Percentiles rank a stretch among this genome's conserved stretches.
These are phyloP conservation scores for Podosphaera leucotricha DNA, from an alignment of 2,329 filamentous ascomycete species.

Conservation along the genomic window DNA sequence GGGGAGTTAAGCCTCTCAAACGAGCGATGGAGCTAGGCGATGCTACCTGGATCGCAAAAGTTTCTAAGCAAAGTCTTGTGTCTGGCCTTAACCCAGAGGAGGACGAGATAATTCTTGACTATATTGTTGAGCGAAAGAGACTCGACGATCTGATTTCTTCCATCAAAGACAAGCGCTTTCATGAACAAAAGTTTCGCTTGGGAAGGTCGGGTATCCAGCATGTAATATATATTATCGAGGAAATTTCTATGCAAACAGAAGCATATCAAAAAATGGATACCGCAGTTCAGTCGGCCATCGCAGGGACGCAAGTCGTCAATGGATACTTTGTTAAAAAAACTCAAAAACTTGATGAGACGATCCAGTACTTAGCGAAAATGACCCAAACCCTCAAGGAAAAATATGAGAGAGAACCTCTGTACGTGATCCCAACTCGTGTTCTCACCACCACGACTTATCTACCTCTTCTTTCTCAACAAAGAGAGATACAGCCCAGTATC, in stretches of 20 bases:
- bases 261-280: constrained; percentile 35
- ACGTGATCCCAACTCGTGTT: constrained; percentile 41
- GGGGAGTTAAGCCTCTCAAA: constrained; percentile 40
- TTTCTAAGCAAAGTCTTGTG: constrained; percentile 33
- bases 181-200: constrained; percentile 65
- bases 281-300: constrained; percentile 47
- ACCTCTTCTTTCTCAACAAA: constrained; percentile 34
- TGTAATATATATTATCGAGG: constrained; percentile 58
- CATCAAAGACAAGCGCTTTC: constrained; percentile 63
- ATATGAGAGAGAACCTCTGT: constrained; percentile 34
- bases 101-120: constrained; percentile 52
- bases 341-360: constrained; percentile 51
- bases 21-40: constrained; percentile 51
- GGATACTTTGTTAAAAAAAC: constrained; percentile 62
- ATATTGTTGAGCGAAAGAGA: constrained; percentile 60
- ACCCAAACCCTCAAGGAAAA: constrained; percentile 40
- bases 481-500: constrained; percentile 23
- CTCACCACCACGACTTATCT: constrained; percentile 43
- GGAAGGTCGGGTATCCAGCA: constrained; percentile 49
- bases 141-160: constrained; percentile 59
- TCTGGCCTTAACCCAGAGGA: constrained; percentile 33
- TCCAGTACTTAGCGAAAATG: constrained; percentile 50
- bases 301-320: constrained; percentile 54
- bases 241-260: constrained; percentile 36
- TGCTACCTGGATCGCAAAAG: constrained; percentile 57